phyloP scores from a whole-genome alignment of 108 stramenopile species.

The Pseudonitzschia pungens region DNA sequence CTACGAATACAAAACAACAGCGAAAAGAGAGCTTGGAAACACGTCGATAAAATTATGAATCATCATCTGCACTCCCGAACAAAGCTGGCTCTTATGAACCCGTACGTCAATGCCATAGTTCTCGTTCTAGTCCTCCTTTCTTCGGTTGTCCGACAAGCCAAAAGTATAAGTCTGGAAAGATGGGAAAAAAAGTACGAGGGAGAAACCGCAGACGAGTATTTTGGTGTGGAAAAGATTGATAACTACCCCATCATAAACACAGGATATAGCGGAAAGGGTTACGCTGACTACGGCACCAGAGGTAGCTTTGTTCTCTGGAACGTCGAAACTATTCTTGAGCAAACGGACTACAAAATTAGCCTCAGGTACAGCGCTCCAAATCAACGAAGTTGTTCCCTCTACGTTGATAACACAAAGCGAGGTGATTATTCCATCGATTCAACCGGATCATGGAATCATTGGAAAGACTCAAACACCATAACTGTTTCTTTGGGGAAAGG shows the following conservation, averaged over 20 bases:
- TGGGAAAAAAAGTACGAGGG: not conserved
- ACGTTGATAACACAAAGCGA: constrained; percentile 3
- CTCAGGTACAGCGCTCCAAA: constrained; percentile 1
- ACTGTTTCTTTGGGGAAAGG: not conserved
- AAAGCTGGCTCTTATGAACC: too few species aligned
- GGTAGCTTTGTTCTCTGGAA: constrained; percentile 7
- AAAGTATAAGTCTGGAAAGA: not conserved
- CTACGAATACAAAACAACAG: not conserved
- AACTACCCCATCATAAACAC: not conserved
- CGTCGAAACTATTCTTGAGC: not conserved
- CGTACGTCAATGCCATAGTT: too few species aligned
- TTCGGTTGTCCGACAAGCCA: not conserved
- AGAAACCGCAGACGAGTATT: not conserved
- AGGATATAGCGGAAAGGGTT: constrained; percentile 11
- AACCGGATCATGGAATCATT: constrained; percentile 12
- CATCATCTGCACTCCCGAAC: too few species aligned
- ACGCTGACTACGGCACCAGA: constrained; percentile 5
- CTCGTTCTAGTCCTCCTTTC: too few species aligned
- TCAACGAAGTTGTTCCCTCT: not conserved
- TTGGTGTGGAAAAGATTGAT: not conserved
- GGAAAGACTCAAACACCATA: not conserved
- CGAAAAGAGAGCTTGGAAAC: too few species aligned
- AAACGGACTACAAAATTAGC: not conserved
- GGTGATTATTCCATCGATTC: constrained; percentile 7
- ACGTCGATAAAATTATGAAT: too few species aligned